These are phyloP conservation scores for Penicillium paxilli DNA, from an alignment of 495 filamentous ascomycete genomes.

Conservation along the genomic window DNA sequence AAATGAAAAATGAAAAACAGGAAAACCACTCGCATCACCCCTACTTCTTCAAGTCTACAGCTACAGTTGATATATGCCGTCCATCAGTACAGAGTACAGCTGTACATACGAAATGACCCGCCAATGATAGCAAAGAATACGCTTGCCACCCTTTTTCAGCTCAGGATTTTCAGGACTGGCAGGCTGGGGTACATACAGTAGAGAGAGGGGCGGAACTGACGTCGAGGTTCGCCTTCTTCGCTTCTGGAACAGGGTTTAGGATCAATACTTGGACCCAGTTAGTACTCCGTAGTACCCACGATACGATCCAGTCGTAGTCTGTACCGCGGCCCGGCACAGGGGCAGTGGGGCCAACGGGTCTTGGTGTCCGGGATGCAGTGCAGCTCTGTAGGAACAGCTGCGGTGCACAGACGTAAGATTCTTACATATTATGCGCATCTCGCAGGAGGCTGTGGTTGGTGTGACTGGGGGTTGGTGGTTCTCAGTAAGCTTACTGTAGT, in stretches of 20 bases:
- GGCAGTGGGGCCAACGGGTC: neutral
- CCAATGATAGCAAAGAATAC: neutral
- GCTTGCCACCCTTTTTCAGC: neutral
- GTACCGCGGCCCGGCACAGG: neutral
- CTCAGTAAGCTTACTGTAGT: neutral
- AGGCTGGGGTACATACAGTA: neutral
- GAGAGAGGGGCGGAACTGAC: neutral
- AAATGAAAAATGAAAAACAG: neutral
- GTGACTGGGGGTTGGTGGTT: neutral
- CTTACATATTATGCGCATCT: neutral
- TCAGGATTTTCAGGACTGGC: neutral
- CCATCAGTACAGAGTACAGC: neutral
- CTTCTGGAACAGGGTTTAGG: conserved; percentile 6
- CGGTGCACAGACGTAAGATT: neutral
- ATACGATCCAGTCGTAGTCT: neutral
- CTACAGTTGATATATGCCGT: neutral
- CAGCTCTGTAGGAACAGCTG: conserved; percentile 1
- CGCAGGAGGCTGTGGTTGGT: neutral
- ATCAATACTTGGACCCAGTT: neutral
- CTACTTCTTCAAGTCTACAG: neutral
- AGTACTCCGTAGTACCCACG: neutral
- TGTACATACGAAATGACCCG: neutral
- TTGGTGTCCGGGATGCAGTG: neutral
- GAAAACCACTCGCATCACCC: neutral
- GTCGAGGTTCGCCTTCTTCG: neutral